Conservation (phyloP, 2,329 filamentous ascomycete genomes). For the Coniochaeta sp. region DNA sequence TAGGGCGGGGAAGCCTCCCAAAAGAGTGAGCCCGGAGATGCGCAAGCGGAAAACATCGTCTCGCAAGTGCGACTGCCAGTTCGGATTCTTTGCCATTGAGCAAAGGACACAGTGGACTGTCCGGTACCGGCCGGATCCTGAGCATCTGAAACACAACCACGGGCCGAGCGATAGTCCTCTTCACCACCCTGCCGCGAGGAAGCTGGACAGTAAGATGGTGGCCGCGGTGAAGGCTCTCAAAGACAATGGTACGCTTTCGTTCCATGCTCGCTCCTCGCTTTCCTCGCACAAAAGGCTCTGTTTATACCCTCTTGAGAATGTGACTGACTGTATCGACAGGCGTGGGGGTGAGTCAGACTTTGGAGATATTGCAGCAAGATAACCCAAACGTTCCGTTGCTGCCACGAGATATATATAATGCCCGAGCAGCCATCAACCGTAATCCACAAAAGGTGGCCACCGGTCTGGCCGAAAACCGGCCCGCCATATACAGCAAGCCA, state of each 20-base stretch:
- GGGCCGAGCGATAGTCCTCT: conserved; percentile 59
- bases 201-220: conserved; percentile 61
- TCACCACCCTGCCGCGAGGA: conserved; percentile 58
- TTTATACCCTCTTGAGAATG: conserved; percentile 5
- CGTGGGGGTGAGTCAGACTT: conserved; percentile 57
- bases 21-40: conserved; percentile 54
- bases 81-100: conserved; percentile 64
- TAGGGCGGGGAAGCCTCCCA: conserved; percentile 55
- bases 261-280: not conserved
- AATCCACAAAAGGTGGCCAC: conserved; percentile 56
- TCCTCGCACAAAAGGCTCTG: not conserved
- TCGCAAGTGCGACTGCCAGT: conserved; percentile 61
- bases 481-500: conserved; percentile 61
- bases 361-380: conserved; percentile 57
- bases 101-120: conserved; percentile 61
- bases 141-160: conserved; percentile 56
- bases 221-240: conserved; percentile 60
- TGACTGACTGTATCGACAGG: conserved; percentile 29
- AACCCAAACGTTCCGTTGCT: conserved; percentile 57
- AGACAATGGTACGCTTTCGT: conserved; percentile 45
- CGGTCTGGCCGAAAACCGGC: conserved; percentile 52
- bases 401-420: conserved; percentile 61
- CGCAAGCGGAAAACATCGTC: conserved; percentile 61
- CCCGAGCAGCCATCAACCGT: conserved; percentile 57
- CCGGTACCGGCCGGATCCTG: conserved; percentile 52